Base-by-base conservation (phyloP, 257 asterid species). In the Fraxinus americana region DNA sequence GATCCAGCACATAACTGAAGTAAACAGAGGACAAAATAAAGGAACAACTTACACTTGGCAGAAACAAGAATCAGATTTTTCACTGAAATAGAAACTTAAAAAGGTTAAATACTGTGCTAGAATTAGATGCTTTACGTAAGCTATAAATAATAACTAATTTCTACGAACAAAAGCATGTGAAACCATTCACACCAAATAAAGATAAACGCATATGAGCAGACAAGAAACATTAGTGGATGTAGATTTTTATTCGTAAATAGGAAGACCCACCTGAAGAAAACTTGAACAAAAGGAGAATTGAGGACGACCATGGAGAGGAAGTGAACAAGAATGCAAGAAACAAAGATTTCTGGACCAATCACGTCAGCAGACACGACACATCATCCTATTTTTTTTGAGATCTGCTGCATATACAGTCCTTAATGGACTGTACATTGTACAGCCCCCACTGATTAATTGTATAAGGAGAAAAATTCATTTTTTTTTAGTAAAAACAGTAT, bases 51-150 rank as follows among this genome's bases (percentile, higher is more conserved):
- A 54, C 65, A 70, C 57, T 74, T 57, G 66, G 78, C 74, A 63
- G 71, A 21, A 75, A 71, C 69, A 75, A 73, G 82, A 86, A 88
- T 83, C 83, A 81, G 91, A 88, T 88, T 85, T 88, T 79, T 68
- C 39, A 52, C 32, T 35, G 5, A 72, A 63, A 63, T 16, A 79
- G 72, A 74, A 79, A 80, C 79, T 77, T 4, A 72, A 72, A 45
- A 72, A 70, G 4, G 5, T 71, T 78, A 77, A 75, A 72, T 77
- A 80, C 65, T 72, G 75, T 75, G 67, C 83, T 39, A 76, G 71
- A 75, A 70, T 70, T 52, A 80, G 76, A 78, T 85, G 82, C 82
- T 82, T 77, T 52, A 29, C 17, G 43, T 8, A 71, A 66, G 74
- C 74, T 27, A 48, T 6, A 8, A 82, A 59, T 45, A 77, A 78